Evolutionary conservation across 352 stramenopile genomes (phyloP), one percentile per base, ranked within the genome.

Genomic region (Pythium phragmitis): DNA sequence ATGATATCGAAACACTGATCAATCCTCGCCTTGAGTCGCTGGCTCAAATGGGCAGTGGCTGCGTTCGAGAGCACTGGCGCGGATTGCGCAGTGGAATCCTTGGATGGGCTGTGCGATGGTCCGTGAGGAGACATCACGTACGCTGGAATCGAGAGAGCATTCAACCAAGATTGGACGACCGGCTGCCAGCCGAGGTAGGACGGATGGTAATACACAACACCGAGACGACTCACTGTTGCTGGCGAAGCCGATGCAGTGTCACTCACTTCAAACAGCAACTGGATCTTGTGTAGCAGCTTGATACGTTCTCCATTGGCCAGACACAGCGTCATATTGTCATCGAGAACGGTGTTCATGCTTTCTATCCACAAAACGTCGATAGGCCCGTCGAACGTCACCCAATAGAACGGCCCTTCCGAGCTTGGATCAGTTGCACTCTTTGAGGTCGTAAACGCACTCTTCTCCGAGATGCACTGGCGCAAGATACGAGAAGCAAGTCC

Each of bases 241-340:
- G 94, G 94, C 1, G 89, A 98, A 5, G 94, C 94, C 4, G 90
- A 91, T 4, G 78, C 77, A 1, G 97, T 90, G 68, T 98, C 91
- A 19, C 85, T 78, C 3, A 98, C 91, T 73, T 98, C 94, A 65
- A 98, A 98, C 2, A 98, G 56, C 66, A 97, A 79, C 54, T 97
- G 94, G 67, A 98, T 98, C 34, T 73, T 78, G 0, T 72, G 80
- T 12, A 92, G 59, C 19, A 97, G 71, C 54, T 91, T 92, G 39
- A 97, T 96, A 2, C 88, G 74, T 62, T 96, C 89, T 7, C 89
- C 89, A 49, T 96, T 96, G 12, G 89, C 86, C 23, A 97, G 69
- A n/a, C 87, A 96, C 0, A 97, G 73, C 43, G 89, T 96, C 81
- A 85, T 94, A 62, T 96, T 97, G 65, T 97, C 89, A 66, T 97